These are phyloP conservation scores for Paracorniculantispora psalliotae DNA, from an alignment of 2,329 filamentous ascomycete species.

Conservation along the genomic window DNA sequence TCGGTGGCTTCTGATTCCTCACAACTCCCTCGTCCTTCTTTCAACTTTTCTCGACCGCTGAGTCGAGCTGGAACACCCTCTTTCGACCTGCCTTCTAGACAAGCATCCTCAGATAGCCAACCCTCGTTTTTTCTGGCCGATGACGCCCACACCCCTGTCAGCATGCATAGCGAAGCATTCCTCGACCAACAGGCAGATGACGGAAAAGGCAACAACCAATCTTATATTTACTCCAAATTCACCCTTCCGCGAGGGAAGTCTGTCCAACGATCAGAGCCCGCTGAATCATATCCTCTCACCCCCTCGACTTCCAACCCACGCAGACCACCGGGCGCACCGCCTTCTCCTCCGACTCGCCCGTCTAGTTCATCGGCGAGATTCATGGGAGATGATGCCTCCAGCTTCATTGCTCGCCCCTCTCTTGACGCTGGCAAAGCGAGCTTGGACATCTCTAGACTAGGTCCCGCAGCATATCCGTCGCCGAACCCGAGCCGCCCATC, in stretches of 20 bases:
- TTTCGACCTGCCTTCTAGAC: constrained; percentile 54
- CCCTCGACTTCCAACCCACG: constrained; percentile 44
- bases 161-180: constrained; percentile 67
- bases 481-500: constrained; percentile 42
- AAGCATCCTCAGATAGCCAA: constrained; percentile 64
- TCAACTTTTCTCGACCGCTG: constrained; percentile 91
- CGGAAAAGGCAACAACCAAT: constrained; percentile 50
- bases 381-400: constrained; percentile 33
- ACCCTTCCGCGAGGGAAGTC: constrained; percentile 75
- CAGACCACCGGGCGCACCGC: constrained; percentile 45
- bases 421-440: constrained; percentile 47
- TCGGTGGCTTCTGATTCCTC: constrained; percentile 82
- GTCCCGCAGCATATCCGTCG: constrained; percentile 37
- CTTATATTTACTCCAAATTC: constrained; percentile 85
- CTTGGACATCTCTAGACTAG: constrained; percentile 37
- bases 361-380: constrained; percentile 48
- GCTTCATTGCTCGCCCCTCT: constrained; percentile 39
- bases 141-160: constrained; percentile 66
- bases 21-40: constrained; percentile 65
- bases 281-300: constrained; percentile 43
- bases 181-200: constrained; percentile 47
- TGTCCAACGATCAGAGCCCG: constrained; percentile 62
- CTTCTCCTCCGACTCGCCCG: constrained; percentile 57
- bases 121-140: constrained; percentile 59
- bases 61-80: constrained; percentile 64